phyloP scores from a whole-genome alignment of 805 yeast genomes.

The Hermanozyma aechmeae region DNA sequence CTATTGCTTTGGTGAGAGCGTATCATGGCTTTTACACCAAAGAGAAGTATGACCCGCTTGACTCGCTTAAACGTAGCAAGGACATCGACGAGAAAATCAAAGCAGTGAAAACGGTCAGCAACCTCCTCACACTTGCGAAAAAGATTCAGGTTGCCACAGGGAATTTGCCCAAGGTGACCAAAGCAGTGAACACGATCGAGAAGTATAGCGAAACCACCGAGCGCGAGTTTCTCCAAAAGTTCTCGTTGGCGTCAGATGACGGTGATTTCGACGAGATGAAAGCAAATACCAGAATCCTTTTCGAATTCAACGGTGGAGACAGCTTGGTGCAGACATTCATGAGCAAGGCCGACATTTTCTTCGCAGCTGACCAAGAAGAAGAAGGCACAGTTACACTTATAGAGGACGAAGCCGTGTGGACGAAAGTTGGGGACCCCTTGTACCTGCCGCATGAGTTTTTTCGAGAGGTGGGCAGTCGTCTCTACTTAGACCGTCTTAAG shows the following conservation, averaged over 20 bases:
- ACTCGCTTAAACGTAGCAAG: constrained; percentile 42
- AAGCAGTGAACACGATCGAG: constrained; percentile 40
- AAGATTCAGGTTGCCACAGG: constrained; percentile 38
- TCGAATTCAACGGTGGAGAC: constrained; percentile 77
- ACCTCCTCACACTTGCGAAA: constrained; percentile 52
- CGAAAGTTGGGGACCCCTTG: constrained; percentile 49
- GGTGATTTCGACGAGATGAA: constrained; percentile 65
- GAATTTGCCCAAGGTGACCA: constrained; percentile 35
- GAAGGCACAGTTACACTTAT: constrained; percentile 22
- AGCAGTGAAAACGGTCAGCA: constrained; percentile 63
- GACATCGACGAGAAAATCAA: constrained; percentile 42
- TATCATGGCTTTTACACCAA: constrained; percentile 68
- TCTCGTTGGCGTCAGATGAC: constrained; percentile 64
- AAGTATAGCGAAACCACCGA: constrained; percentile 75
- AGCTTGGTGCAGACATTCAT: constrained; percentile 78
- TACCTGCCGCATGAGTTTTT: constrained; percentile 27
- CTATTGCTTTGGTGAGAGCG: constrained; percentile 65
- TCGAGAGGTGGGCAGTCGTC: constrained; percentile 44
- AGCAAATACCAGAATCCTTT: constrained; percentile 64
- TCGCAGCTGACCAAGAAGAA: constrained; percentile 30
- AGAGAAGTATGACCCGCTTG: constrained; percentile 47
- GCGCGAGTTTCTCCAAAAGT: constrained; percentile 53
- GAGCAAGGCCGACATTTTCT: constrained; percentile 66
- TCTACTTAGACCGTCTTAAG: constrained; percentile 42
- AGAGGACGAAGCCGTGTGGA: constrained; percentile 48